A percentile compares a stretch with the other conserved stretches of the same genome.
phyloP scores from a whole-genome alignment of 1,284 basidiomycete species.

The Naganishia cerealis region DNA sequence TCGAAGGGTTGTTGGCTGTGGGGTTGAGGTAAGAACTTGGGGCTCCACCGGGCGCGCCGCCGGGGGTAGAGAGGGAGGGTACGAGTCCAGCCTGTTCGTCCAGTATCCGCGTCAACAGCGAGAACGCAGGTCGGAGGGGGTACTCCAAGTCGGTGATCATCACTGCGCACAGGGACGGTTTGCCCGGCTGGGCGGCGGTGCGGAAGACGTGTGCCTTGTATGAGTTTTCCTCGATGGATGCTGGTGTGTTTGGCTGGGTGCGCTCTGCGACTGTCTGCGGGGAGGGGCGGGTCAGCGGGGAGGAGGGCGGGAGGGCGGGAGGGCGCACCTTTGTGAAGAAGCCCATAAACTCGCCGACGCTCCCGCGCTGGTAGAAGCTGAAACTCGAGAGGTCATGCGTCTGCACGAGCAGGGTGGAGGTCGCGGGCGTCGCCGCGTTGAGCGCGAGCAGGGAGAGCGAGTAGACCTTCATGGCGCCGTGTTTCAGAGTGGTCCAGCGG shows the following conservation, averaged over 20 bases:
- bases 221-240: conserved; percentile 91
- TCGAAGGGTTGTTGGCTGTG: conserved; percentile 50
- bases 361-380: conserved; percentile 87
- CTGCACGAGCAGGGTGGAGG: conserved; percentile 66
- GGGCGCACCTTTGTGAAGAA: conserved; percentile 70
- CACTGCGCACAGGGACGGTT: conserved; percentile 68
- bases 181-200: conserved; percentile 43
- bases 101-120: conserved; percentile 86
- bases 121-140: conserved; percentile 93
- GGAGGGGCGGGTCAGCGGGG: not conserved
- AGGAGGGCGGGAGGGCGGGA: not conserved
- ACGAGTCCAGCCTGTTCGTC: conserved; percentile 82
- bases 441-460: conserved; percentile 57
- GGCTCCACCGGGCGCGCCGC: conserved; percentile 44
- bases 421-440: conserved; percentile 46
- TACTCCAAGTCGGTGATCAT: conserved; percentile 95
- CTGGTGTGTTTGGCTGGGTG: conserved; percentile 79
- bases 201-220: conserved; percentile 84
- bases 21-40: conserved; percentile 3
- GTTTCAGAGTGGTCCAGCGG: conserved; percentile 21
- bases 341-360: conserved; percentile 80
- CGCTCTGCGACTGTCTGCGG: conserved; percentile 81
- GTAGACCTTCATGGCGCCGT: conserved; percentile 58
- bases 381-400: conserved; percentile 86
- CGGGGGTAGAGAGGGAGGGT: conserved; percentile 58